Percentiles rank a stretch among this genome's conserved stretches.
Conservation (phyloP, 305 asterid species). For the Fraxinus floribunda region DNA sequence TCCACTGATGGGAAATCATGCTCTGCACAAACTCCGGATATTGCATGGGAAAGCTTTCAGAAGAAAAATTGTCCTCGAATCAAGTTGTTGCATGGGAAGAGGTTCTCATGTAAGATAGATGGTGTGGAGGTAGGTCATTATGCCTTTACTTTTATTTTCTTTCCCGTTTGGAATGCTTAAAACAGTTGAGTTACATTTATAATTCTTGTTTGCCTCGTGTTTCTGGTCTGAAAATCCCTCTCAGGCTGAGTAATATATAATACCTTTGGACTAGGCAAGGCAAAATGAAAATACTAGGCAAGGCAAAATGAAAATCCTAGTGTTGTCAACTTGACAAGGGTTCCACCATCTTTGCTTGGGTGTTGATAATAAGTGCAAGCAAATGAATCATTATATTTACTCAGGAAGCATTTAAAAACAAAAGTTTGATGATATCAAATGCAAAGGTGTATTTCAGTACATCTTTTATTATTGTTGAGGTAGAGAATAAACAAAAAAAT, state of each 20-base stretch:
- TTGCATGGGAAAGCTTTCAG: conserved; percentile 84
- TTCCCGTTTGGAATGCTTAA: conserved; percentile 6
- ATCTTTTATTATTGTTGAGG: too few relatives aligned
- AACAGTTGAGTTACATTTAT: neutral
- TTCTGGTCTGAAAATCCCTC: neutral
- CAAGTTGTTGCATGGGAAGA: conserved; percentile 74
- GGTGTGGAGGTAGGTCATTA: conserved; percentile 69
- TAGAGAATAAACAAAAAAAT: neutral
- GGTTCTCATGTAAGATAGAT: conserved; percentile 80
- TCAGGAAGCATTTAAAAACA: neutral
- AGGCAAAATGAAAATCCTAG: neutral
- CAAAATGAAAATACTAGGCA: neutral
- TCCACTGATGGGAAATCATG: conserved; percentile 76
- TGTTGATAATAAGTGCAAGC: neutral
- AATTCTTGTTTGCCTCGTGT: neutral
- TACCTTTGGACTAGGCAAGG: neutral
- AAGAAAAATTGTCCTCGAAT: conserved; percentile 59
- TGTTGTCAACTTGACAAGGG: neutral
- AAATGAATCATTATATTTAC: neutral
- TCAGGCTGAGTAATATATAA: neutral
- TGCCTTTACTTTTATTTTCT: neutral
- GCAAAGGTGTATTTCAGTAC: neutral
- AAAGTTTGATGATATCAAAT: neutral
- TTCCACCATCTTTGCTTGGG: neutral
- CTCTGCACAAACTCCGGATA: conserved; percentile 89